These are phyloP conservation scores for Paracoccidioides lutzii DNA, from an alignment of 2,329 filamentous ascomycete species.

Conservation along the genomic window DNA sequence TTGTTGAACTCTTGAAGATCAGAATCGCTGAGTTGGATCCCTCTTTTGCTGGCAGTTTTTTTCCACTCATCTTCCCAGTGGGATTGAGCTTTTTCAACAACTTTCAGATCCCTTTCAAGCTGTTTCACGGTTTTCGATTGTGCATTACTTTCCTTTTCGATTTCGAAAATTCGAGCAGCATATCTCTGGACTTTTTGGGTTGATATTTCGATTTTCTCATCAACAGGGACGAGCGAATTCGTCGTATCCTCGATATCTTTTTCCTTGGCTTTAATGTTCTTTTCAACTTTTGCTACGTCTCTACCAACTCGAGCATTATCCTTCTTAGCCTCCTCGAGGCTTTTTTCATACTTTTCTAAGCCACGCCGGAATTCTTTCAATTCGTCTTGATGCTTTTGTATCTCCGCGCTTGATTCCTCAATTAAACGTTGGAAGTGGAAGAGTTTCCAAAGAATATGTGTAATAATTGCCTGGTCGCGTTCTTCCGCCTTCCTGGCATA, in stretches of 20 bases:
- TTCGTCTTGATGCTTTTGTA: slow-evolving; percentile 87
- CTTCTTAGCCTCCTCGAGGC: slow-evolving; percentile 66
- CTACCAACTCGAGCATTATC: slow-evolving; percentile 68
- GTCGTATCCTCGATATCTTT: slow-evolving; percentile 76
- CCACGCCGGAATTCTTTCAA: slow-evolving; percentile 84
- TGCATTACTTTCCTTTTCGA: slow-evolving; percentile 62
- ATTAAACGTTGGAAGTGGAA: slow-evolving; percentile 91
- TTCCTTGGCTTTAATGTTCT: slow-evolving; percentile 71
- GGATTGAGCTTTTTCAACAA: slow-evolving; percentile 78
- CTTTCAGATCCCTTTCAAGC: slow-evolving; percentile 64
- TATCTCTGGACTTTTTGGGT: slow-evolving; percentile 56
- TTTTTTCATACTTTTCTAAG: slow-evolving; percentile 69
- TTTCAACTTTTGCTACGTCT: slow-evolving; percentile 70
- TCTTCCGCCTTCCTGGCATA: slow-evolving; percentile 86
- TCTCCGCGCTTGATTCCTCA: slow-evolving; percentile 79
- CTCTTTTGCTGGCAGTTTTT: slow-evolving; percentile 72
- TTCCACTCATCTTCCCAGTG: slow-evolving; percentile 82
- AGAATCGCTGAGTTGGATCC: slow-evolving; percentile 68
- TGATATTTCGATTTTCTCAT: slow-evolving; percentile 80
- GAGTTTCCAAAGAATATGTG: slow-evolving; percentile 90
- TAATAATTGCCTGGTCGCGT: slow-evolving; percentile 79
- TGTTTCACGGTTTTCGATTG: slow-evolving; percentile 58
- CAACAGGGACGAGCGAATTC: slow-evolving; percentile 73
- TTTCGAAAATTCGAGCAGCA: slow-evolving; percentile 53
- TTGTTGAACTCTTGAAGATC: slow-evolving; percentile 84